phyloP scores from a whole-genome alignment of 148 eudicot species.

The Camellia sinensis region DNA sequence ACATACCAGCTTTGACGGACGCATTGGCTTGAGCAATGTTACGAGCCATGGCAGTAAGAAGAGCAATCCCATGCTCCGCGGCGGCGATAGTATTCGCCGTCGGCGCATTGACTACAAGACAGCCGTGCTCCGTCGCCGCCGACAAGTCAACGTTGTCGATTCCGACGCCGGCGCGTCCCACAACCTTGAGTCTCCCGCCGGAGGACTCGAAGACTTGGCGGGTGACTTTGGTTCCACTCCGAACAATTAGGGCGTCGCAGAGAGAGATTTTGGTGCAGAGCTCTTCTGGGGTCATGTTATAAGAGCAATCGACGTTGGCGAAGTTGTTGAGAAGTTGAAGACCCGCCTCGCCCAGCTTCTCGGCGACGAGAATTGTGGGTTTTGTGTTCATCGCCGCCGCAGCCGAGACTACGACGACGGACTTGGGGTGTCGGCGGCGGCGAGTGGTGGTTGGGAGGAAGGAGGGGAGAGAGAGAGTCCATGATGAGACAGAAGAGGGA shows the following conservation, averaged over 20 bases:
- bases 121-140: slow-evolving; percentile 17
- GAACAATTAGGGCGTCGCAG: slow-evolving; percentile 19
- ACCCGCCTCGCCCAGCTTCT: slow-evolving; percentile 7
- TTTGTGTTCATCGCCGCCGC: not conserved
- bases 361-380: slow-evolving; percentile 15
- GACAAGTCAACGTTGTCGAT: slow-evolving; percentile 20
- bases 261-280: slow-evolving; percentile 15
- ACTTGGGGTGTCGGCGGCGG: not conserved
- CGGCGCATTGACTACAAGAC: slow-evolving; percentile 22
- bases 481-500: slow-evolving; percentile 7
- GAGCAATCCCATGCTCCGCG: slow-evolving; percentile 23
- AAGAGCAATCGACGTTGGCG: slow-evolving; percentile 17
- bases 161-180: slow-evolving; percentile 23
- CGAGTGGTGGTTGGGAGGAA: not conserved
- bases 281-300: slow-evolving; percentile 15
- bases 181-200: slow-evolving; percentile 17
- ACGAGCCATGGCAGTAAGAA: slow-evolving; percentile 18
- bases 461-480: slow-evolving; percentile 14
- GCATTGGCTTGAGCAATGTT: slow-evolving; percentile 16
- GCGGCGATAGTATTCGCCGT: slow-evolving; percentile 20
- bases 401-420: not conserved
- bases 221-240: slow-evolving; percentile 19
- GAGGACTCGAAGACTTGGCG: slow-evolving; percentile 14
- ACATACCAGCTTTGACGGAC: slow-evolving; percentile 16
- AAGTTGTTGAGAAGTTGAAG: not conserved